phyloP scores from a whole-genome alignment of 805 yeast genomes.

The Wickerhamomyces canadensis region DNA sequence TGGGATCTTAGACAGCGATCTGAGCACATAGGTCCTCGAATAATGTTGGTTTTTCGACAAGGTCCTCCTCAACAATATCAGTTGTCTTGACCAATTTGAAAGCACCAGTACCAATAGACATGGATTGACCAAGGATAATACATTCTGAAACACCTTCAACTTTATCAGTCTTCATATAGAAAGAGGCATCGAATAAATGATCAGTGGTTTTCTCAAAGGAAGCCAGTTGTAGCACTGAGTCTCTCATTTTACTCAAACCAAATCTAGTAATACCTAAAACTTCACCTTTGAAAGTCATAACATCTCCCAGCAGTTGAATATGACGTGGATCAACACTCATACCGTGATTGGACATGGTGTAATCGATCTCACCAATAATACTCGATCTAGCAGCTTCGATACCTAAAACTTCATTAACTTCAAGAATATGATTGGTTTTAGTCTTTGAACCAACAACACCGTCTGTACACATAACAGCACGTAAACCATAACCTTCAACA shows the following conservation, averaged over 20 bases:
- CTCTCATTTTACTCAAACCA: constrained; percentile 98
- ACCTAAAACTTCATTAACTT: constrained; percentile 84
- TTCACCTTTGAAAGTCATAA: constrained; percentile 98
- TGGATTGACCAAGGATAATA: constrained; percentile 95
- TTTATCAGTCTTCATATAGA: constrained; percentile 92
- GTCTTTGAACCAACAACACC: constrained; percentile 91
- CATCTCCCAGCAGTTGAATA: constrained; percentile 94
- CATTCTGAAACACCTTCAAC: constrained; percentile 98
- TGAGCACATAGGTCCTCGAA: constrained; percentile 36
- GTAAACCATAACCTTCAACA: constrained; percentile 96
- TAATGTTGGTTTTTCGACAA: constrained; percentile 39
- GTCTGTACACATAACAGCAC: constrained; percentile 95
- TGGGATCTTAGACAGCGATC: constrained; percentile 1
- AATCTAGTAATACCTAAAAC: constrained; percentile 97
- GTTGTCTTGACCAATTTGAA: constrained; percentile 74
- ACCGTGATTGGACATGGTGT: constrained; percentile 98
- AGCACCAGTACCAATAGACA: constrained; percentile 97
- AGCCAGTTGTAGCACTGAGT: constrained; percentile 93
- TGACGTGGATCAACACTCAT: constrained; percentile 99
- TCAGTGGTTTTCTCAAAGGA: constrained; percentile 98
- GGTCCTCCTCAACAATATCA: constrained; percentile 35
- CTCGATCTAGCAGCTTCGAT: constrained; percentile 96
- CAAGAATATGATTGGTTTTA: constrained; percentile 86
- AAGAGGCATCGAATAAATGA: constrained; percentile 96
- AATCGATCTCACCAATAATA: constrained; percentile 90